phyloP scores from a whole-genome alignment of 176 grass and related monocot genomes.

The Oryza punctata region DNA sequence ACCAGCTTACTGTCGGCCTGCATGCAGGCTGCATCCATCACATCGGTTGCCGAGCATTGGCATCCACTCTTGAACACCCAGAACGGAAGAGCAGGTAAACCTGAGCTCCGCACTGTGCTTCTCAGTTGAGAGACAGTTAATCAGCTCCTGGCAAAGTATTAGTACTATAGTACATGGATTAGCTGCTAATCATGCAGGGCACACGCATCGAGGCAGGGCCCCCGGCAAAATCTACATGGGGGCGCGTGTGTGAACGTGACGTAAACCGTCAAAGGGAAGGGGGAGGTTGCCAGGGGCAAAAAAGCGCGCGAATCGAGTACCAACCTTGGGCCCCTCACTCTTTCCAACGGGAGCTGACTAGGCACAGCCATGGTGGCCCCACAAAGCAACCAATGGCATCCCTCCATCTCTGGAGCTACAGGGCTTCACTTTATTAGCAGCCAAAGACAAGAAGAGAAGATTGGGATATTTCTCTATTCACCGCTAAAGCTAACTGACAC shows the following conservation, averaged over 20 bases:
- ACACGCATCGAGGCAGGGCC: conserved; percentile 31
- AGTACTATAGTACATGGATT: conserved; percentile 29
- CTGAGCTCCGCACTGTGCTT: conserved; percentile 14
- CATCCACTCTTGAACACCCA: neutral
- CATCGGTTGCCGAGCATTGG: neutral
- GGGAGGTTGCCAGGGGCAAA: neutral
- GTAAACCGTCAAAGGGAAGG: conserved; percentile 73
- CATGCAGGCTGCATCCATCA: conserved; percentile 12
- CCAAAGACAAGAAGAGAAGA: conserved; percentile 81
- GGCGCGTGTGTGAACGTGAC: conserved; percentile 90
- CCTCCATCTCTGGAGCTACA: conserved; percentile 39
- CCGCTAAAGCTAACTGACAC: conserved; percentile 51
- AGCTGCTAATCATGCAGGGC: conserved; percentile 47
- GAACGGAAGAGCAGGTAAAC: conserved; percentile 2
- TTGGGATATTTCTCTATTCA: conserved; percentile 69
- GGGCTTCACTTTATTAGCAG: conserved; percentile 16
- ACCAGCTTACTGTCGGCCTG: conserved; percentile 1
- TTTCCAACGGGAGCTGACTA: conserved; percentile 62
- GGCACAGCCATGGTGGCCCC: conserved; percentile 45
- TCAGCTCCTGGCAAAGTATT: conserved; percentile 31
- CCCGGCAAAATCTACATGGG: conserved; percentile 76
- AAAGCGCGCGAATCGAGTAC: conserved; percentile 56
- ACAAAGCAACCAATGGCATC: conserved; percentile 45
- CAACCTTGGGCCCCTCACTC: conserved; percentile 65
- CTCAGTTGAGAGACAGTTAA: conserved; percentile 40